Evolutionary conservation across 139 green algal genomes (phyloP).

Genomic region (Mesotaenium endlicherianum): DNA sequence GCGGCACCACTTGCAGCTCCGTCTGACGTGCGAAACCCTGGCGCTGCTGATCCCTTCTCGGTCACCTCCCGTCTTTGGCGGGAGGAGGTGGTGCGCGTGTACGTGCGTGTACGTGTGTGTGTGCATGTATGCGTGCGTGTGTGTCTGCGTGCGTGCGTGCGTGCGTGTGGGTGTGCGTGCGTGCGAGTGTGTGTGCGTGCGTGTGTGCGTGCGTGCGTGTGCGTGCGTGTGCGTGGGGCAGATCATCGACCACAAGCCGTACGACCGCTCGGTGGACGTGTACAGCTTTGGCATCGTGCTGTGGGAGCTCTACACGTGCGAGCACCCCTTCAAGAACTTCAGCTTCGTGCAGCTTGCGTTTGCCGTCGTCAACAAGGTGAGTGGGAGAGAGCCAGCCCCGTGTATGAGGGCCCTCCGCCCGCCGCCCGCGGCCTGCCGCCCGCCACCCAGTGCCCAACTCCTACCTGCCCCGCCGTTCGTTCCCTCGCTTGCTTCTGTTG

Average conservation of each 20-base stretch:
- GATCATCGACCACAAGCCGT: slow-evolving; percentile 38
- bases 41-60: background rate
- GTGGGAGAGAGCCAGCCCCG: no score
- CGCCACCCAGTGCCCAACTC: background rate
- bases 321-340: slow-evolving; percentile 84
- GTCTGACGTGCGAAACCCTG: background rate
- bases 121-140: slow-evolving; percentile 9
- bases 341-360: slow-evolving; percentile 70
- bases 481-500: background rate
- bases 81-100: no score
- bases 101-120: no score
- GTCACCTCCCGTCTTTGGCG: background rate
- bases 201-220: background rate
- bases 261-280: slow-evolving; percentile 72
- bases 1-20: background rate
- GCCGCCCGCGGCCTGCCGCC: background rate
- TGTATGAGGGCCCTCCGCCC: no score
- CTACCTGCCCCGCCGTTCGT: background rate
- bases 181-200: background rate
- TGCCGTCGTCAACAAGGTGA: slow-evolving; percentile 71
- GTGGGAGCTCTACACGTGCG: slow-evolving; percentile 81
- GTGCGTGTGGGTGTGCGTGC: slow-evolving; percentile 1
- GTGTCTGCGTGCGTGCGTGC: no score
- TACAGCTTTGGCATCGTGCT: slow-evolving; percentile 88
- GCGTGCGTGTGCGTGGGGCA: background rate